Conservation (phyloP, 163 green algal genomes). For the Chlamydomonas reinhardtii region DNA sequence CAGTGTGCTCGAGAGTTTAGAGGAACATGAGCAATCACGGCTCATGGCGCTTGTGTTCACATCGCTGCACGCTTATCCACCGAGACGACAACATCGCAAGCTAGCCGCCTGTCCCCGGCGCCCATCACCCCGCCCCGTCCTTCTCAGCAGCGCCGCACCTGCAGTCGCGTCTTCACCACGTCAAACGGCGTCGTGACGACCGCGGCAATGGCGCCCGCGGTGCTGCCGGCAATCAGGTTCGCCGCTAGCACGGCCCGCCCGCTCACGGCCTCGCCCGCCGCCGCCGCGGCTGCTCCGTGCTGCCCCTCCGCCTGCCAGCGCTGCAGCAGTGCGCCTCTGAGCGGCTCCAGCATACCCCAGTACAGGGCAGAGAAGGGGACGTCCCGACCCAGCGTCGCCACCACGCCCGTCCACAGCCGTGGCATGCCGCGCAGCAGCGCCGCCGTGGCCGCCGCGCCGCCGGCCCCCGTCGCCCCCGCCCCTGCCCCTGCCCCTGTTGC, state of each 20-base stretch:
- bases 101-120: no score
- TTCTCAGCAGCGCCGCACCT: constrained; percentile 67
- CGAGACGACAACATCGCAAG: no score
- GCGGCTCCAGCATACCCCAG: constrained; percentile 76
- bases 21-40: no score
- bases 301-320: constrained; percentile 14
- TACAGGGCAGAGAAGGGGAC: constrained; percentile 97
- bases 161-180: constrained; percentile 94
- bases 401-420: constrained; percentile 86
- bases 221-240: constrained; percentile 87
- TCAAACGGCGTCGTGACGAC: constrained; percentile 94
- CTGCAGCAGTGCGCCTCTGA: constrained; percentile 50
- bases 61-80: no score
- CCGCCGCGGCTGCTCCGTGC: background rate
- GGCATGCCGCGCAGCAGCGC: constrained; percentile 51
- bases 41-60: no score
- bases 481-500: background rate
- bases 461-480: background rate
- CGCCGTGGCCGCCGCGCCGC: background rate
- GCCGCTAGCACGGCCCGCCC: constrained; percentile 66
- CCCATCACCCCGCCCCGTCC: no score
- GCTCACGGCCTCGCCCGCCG: constrained; percentile 63
- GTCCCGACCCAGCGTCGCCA: constrained; percentile 90
- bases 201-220: constrained; percentile 84
- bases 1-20: no score